A percentile compares a stretch with the other conserved stretches of the same genome.
phyloP scores from a whole-genome alignment of 768 basidiomycete species.

The Favolaschia claudopus region DNA sequence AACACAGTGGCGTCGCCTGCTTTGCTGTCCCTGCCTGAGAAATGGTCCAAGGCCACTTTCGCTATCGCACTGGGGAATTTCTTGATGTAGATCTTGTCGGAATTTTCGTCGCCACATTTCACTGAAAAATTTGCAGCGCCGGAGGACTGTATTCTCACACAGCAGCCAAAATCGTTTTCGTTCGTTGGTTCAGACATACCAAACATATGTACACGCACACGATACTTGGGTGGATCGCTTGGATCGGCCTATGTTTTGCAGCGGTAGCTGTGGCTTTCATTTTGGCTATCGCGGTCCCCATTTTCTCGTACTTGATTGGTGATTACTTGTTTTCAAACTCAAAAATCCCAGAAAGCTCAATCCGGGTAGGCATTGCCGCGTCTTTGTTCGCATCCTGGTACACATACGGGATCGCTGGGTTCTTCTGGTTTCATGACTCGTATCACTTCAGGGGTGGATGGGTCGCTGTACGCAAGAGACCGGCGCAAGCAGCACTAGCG shows the following conservation, averaged over 20 bases:
- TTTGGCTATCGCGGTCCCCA: conserved; percentile 58
- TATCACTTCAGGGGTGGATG: conserved; percentile 50
- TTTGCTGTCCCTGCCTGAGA: conserved; percentile 53
- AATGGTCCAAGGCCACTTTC: conserved; percentile 59
- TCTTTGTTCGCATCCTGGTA: conserved; percentile 67
- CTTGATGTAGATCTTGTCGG: conserved; percentile 51
- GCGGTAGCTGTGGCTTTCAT: conserved; percentile 52
- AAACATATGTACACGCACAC: conserved; percentile 61
- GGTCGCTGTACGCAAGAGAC: conserved; percentile 39
- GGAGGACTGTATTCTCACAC: conserved; percentile 58
- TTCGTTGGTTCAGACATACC: conserved; percentile 57
- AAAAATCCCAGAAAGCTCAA: not conserved
- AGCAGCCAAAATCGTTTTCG: conserved; percentile 60
- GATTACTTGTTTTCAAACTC: not conserved
- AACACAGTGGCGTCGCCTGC: conserved; percentile 55
- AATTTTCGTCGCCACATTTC: not conserved
- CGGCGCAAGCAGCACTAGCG: conserved; percentile 44
- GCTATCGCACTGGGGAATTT: conserved; percentile 60
- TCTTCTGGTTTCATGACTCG: conserved; percentile 61
- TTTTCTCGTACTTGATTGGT: conserved; percentile 60
- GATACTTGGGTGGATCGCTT: conserved; percentile 54
- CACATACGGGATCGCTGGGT: conserved; percentile 61
- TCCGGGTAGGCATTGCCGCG: conserved; percentile 48
- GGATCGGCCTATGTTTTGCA: conserved; percentile 52
- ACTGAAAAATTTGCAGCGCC: conserved; percentile 36